These are phyloP conservation scores for Ustilago trichophora DNA, from an alignment of 1,284 basidiomycete species.

Conservation along the genomic window DNA sequence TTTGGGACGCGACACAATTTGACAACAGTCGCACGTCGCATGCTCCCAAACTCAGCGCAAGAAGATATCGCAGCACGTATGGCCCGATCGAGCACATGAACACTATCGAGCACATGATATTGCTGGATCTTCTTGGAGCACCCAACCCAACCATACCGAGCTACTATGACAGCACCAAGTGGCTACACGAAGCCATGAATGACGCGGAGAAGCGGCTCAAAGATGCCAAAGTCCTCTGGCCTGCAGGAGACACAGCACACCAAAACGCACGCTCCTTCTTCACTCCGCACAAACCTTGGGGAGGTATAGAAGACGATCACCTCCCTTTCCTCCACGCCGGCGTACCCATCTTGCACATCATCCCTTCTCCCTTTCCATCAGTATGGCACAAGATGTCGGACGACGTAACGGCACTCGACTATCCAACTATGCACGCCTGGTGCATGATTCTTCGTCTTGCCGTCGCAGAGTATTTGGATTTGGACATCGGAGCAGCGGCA, in stretches of 20 bases:
- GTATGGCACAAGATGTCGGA: constrained; percentile 96
- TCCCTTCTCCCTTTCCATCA: constrained; percentile 84
- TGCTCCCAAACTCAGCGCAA: constrained; percentile 4
- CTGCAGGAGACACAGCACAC: constrained; percentile 12
- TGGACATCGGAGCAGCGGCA: constrained; percentile 65
- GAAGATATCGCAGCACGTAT: constrained; percentile 26
- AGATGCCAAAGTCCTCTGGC: constrained; percentile 33
- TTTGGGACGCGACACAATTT: constrained; percentile 28
- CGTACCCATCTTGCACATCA: constrained; percentile 89
- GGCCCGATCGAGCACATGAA: constrained; percentile 53
- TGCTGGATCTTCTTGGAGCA: constrained; percentile 63
- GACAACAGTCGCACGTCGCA: constrained; percentile 6
- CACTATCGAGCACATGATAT: constrained; percentile 60
- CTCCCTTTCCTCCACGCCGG: constrained; percentile 85
- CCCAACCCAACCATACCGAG: constrained; percentile 47
- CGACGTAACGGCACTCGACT: constrained; percentile 83
- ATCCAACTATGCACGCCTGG: constrained; percentile 83
- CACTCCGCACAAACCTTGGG: constrained; percentile 67
- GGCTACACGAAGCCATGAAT: constrained; percentile 48
- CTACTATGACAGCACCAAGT: constrained; percentile 56
- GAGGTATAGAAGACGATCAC: constrained; percentile 91
- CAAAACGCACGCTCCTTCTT: constrained; percentile 23
- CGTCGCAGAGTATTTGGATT: constrained; percentile 85
- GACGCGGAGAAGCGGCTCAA: constrained; percentile 48
- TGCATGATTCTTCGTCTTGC: constrained; percentile 87